Percentiles rank a stretch among this genome's conserved stretches.
Conservation (phyloP, 192 early-diverging fungal species). For the Phycomyces blakesleeanus region DNA sequence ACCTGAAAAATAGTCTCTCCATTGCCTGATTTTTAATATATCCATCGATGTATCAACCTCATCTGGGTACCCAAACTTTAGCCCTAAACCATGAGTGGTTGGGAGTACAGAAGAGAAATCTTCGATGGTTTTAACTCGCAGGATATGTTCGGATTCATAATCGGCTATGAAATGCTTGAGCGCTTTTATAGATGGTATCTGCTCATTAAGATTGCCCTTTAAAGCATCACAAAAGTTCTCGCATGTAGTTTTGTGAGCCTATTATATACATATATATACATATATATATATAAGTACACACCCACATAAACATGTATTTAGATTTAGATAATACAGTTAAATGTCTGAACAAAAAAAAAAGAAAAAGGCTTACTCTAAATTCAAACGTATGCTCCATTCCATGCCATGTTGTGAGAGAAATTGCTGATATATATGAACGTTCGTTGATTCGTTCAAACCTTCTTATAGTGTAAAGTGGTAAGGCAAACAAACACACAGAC, state of each 20-base stretch:
- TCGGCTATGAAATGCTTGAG: constrained; percentile 71
- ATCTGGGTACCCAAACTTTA: constrained; percentile 63
- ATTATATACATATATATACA: not conserved
- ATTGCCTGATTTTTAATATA: constrained; percentile 3
- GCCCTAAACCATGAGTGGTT: constrained; percentile 56
- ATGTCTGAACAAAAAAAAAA: not conserved
- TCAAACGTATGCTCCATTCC: constrained; percentile 82
- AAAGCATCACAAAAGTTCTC: constrained; percentile 81
- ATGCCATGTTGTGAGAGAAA: constrained; percentile 89
- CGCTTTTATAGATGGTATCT: constrained; percentile 71
- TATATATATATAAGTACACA: too few relatives aligned
- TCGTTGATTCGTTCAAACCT: constrained; percentile 84
- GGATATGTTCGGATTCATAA: constrained; percentile 72
- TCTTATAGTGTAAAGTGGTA: constrained; percentile 88
- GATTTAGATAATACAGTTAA: too few relatives aligned
- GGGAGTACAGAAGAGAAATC: constrained; percentile 47
- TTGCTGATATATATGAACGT: constrained; percentile 54
- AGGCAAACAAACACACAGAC: constrained; percentile 63
- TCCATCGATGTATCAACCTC: constrained; percentile 50
- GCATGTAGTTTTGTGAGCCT: constrained; percentile 35
- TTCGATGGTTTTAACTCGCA: constrained; percentile 38
- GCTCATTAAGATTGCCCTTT: constrained; percentile 61
- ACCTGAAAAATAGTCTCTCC: constrained; percentile 42
- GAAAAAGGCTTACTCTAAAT: constrained; percentile 36
- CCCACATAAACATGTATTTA: too few relatives aligned